Percentiles rank a stretch among this genome's conserved stretches.
These are phyloP conservation scores for Camelina laxa DNA, from an alignment of 345 rosid species.

Conservation along the genomic window DNA sequence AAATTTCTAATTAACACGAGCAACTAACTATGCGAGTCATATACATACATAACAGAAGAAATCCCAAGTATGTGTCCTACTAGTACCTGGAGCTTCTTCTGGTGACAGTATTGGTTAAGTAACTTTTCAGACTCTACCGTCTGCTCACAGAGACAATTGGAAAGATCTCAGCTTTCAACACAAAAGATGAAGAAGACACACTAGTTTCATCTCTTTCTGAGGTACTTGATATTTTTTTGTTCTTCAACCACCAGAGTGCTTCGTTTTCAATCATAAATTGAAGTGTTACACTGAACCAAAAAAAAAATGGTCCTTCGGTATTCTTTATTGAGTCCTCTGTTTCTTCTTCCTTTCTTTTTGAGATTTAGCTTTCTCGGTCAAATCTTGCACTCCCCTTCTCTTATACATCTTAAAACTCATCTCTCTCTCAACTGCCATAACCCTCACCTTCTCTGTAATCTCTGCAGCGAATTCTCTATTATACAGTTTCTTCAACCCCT, in stretches of 20 bases:
- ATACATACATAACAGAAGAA: background rate
- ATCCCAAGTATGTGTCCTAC: background rate
- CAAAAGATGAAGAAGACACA: background rate
- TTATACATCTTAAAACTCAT: slow-evolving; percentile 92
- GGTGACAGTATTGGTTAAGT: slow-evolving; percentile 70
- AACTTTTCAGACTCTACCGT: slow-evolving; percentile 78
- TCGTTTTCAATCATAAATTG: no score
- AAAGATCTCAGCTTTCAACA: no score
- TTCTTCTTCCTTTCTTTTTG: slow-evolving; percentile 66
- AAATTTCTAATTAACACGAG: background rate
- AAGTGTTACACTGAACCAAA: background rate
- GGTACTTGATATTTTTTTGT: no score
- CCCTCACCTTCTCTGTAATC: slow-evolving; percentile 89
- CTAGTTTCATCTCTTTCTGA: no score
- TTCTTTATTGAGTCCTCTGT: slow-evolving; percentile 49
- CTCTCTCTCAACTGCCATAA: slow-evolving; percentile 82
- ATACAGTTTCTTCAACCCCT: slow-evolving; percentile 70
- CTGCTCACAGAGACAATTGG: slow-evolving; percentile 46
- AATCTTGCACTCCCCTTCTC: slow-evolving; percentile 81
- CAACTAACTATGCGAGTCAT: background rate
- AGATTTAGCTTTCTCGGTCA: slow-evolving; percentile 59
- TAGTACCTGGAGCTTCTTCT: slow-evolving; percentile 69
- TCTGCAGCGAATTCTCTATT: slow-evolving; percentile 80
- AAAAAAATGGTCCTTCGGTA: background rate
- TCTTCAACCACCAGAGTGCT: background rate